Base-by-base conservation (phyloP, 2,329 filamentous ascomycete species). In the Aspergillus phoenicis region DNA sequence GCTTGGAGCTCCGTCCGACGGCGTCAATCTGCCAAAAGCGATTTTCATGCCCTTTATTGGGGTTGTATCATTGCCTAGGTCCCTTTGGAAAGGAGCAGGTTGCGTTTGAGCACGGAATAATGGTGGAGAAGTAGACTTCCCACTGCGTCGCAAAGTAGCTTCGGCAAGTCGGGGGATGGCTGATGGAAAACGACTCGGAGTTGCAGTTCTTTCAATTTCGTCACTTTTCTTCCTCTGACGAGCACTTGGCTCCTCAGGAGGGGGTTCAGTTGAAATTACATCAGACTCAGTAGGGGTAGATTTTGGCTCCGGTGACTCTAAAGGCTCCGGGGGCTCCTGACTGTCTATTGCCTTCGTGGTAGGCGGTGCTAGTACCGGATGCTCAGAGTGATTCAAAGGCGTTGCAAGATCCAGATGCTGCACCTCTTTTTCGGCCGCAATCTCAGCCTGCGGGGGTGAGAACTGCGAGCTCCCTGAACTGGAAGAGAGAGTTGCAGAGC, bases 371-470 rank as follows among this genome's bases (percentile, higher is more conserved):
- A 64, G 57, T 4, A 63, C 60, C 17, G 59, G 51, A 17, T 65
- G 59, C 47, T 73, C 70, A n/a, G 70, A 64, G 30, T 74, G 65
- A 51, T 61, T 63, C 24, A 70, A 62, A 47, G 74, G 66, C 41
- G 86, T 75, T 20, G 84, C 85, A 51, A 89, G 79, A 72, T 89
- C 87, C 8, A 89, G 77, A 73, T 88, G 86, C 47, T 83, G 83
- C 17, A 88, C 81, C 59, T 84, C 82, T 53, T 87, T 81, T 43
- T 82, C 78, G 51, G 83, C 58, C 26, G 69, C 68, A 43, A 68
- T 64, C 54, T 71, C 68, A 38, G 65, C 62, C 41, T 68, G 69
- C 5, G 69, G 63, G 30, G 67, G 62, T 3, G 62, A 61, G n/a
- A 66, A 58, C 13, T 54, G 57, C 39, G 60, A 68, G 20, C 59